Conservation (phyloP, 495 filamentous ascomycete genomes). For the Barbatosphaeria neglecta region DNA sequence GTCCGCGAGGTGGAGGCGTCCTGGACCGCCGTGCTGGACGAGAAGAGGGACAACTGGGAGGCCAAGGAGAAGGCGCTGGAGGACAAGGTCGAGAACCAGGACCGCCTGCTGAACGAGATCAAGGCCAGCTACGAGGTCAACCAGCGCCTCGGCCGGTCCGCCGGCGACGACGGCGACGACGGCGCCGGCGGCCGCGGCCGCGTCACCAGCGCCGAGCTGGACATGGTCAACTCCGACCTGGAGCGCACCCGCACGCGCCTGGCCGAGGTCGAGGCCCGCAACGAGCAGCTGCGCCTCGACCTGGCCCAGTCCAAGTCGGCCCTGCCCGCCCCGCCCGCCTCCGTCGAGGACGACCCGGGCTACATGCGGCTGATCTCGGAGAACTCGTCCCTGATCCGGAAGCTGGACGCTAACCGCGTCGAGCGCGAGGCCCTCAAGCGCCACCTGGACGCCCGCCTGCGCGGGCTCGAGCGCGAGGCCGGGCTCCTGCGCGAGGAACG, state of each 20-base stretch:
- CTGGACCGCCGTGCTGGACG: constrained; percentile 82
- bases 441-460: constrained; percentile 58
- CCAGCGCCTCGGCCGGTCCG: constrained; percentile 67
- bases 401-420: constrained; percentile 67
- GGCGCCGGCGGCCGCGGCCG: constrained; percentile 42
- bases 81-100: constrained; percentile 90
- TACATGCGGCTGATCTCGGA: constrained; percentile 81
- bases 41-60: constrained; percentile 94
- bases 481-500: constrained; percentile 54
- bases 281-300: constrained; percentile 85
- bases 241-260: constrained; percentile 80
- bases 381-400: constrained; percentile 79
- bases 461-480: constrained; percentile 62
- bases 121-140: constrained; percentile 97
- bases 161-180: constrained; percentile 53
- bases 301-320: constrained; percentile 80
- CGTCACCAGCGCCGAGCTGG: constrained; percentile 79
- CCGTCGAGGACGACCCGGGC: constrained; percentile 74
- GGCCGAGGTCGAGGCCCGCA: constrained; percentile 85
- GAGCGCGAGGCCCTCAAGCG: constrained; percentile 72
- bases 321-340: constrained; percentile 43
- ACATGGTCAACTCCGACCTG: constrained; percentile 82
- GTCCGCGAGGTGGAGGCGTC: constrained; percentile 81
- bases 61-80: constrained; percentile 86
- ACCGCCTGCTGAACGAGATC: constrained; percentile 81